Conservation (phyloP, 345 rosid genomes). For the Psidium guajava region DNA sequence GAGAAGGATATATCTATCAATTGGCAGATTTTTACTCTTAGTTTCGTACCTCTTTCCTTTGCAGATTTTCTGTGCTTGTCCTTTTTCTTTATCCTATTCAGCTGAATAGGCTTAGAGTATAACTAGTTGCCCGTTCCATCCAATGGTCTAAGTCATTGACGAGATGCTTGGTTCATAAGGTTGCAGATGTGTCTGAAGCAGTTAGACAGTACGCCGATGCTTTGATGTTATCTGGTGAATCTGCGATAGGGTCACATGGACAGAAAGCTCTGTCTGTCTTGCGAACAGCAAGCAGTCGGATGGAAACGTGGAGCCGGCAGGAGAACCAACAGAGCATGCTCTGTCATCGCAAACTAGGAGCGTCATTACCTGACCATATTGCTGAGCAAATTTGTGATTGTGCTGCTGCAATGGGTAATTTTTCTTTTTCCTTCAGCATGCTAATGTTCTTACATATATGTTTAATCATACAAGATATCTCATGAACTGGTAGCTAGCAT, state of each 20-base stretch:
- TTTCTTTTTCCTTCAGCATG: background rate
- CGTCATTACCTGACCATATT: constrained; percentile 35
- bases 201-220: constrained; percentile 66
- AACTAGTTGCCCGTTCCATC: background rate
- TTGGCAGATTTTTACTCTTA: background rate
- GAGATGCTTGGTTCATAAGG: constrained; percentile 13
- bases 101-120: background rate
- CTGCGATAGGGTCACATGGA: constrained; percentile 51
- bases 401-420: constrained; percentile 57
- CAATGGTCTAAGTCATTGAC: background rate
- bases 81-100: background rate
- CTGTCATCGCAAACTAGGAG: constrained; percentile 22
- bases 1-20: background rate
- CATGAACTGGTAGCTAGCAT: background rate
- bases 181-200: constrained; percentile 72
- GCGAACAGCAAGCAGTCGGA: constrained; percentile 43
- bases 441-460: background rate
- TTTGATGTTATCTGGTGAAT: constrained; percentile 68
- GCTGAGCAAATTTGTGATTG: constrained; percentile 66
- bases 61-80: background rate
- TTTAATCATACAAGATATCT: background rate
- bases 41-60: background rate
- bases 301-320: constrained; percentile 49
- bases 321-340: constrained; percentile 25
- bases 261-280: constrained; percentile 59